These are phyloP conservation scores for Bryoerythrophyllum caledonicum DNA, from an alignment of 225 moss, liverwort and hornwort genomes.

Conservation along the genomic window DNA sequence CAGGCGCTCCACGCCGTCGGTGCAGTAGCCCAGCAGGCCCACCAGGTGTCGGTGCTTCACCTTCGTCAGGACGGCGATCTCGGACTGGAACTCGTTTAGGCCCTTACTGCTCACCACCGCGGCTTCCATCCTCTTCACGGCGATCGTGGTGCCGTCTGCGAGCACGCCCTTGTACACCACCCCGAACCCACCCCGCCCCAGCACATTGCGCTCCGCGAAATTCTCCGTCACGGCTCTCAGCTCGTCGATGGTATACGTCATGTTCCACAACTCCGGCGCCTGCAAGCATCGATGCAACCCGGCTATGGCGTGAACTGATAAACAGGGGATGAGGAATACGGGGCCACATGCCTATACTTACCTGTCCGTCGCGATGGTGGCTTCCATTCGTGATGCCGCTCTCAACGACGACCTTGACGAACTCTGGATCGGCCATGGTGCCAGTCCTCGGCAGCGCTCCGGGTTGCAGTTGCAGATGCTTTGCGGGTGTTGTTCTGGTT, in stretches of 20 bases:
- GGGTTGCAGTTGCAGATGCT: slow-evolving; percentile 8
- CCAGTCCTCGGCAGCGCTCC: not conserved
- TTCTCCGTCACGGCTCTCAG: slow-evolving; percentile 41
- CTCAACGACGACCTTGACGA: slow-evolving; percentile 25
- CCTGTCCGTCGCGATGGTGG: slow-evolving; percentile 7
- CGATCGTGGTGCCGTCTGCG: slow-evolving; percentile 55
- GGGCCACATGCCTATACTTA: not conserved
- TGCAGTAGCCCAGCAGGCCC: slow-evolving; percentile 58
- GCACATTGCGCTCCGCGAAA: slow-evolving; percentile 52
- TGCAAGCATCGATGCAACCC: not conserved
- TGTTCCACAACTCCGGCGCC: slow-evolving; percentile 32
- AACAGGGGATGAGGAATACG: not conserved
- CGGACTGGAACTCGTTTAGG: slow-evolving; percentile 59
- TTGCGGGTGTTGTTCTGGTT: not conserved
- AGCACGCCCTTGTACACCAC: slow-evolving; percentile 59
- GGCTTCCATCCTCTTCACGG: slow-evolving; percentile 68
- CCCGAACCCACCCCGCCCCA: slow-evolving; percentile 70
- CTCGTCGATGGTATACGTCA: slow-evolving; percentile 33
- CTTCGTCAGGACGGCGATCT: slow-evolving; percentile 59
- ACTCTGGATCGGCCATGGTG: not conserved
- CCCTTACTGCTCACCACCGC: slow-evolving; percentile 64
- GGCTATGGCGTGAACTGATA: not conserved
- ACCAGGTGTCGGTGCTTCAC: slow-evolving; percentile 67
- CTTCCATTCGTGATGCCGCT: slow-evolving; percentile 19
- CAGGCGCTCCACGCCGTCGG: slow-evolving; percentile 52